Evolutionary conservation across 148 eudicot species (phyloP).

Genomic region (Diospyros kaki): DNA sequence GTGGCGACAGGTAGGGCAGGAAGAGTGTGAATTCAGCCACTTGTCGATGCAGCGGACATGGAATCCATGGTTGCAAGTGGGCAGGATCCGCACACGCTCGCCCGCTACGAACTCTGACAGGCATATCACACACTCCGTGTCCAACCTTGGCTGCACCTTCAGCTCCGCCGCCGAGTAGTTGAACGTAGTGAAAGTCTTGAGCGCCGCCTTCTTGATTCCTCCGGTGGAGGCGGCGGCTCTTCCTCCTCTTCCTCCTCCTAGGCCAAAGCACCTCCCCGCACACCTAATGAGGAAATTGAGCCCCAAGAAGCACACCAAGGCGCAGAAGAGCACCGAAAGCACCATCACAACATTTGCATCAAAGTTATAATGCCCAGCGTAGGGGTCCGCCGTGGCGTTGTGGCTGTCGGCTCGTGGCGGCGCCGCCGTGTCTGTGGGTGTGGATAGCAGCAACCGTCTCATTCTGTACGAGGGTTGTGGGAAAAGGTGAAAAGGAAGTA

Average conservation of each 20-base stretch:
- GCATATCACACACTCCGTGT: conserved; percentile 65
- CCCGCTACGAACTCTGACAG: conserved; percentile 51
- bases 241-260: conserved; percentile 1
- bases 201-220: conserved; percentile 66
- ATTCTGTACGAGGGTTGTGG: too few species aligned
- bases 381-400: conserved; percentile 25
- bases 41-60: conserved; percentile 71
- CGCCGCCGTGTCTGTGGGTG: too few species aligned
- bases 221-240: conserved; percentile 12
- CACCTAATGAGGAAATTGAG: conserved; percentile 68
- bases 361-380: conserved; percentile 32
- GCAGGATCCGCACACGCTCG: conserved; percentile 54
- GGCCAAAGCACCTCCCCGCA: conserved; percentile 57
- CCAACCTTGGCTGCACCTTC: conserved; percentile 46
- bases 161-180: conserved; percentile 28
- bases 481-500: too few species aligned
- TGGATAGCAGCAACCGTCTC: too few species aligned
- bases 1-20: conserved; percentile 83
- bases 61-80: conserved; percentile 81
- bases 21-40: conserved; percentile 76
- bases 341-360: conserved; percentile 88
- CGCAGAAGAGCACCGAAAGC: conserved; percentile 77
- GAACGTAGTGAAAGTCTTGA: conserved; percentile 54
- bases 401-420: too few species aligned
- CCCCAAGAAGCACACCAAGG: conserved; percentile 76